Evolutionary conservation across 805 yeast genomes (phyloP).

Genomic region (Candida ipomoeae): DNA sequence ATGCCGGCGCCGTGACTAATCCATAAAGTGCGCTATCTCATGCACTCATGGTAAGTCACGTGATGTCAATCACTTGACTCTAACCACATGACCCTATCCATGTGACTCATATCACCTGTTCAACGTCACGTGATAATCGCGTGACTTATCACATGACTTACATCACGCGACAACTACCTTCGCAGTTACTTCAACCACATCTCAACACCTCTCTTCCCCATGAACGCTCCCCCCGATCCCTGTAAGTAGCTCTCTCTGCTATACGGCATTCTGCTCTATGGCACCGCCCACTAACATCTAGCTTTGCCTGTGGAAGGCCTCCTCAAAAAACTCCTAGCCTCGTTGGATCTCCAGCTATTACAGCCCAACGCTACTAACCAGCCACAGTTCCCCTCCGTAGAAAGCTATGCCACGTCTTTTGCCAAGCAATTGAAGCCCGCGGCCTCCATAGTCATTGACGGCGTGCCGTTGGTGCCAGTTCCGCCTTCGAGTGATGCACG

Average conservation of each 20-base stretch:
- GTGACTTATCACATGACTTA: no score
- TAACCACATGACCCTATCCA: no score
- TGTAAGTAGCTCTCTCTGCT: conserved; percentile 18
- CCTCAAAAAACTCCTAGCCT: conserved; percentile 29
- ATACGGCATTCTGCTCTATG: not conserved
- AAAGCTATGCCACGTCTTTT: conserved; percentile 40
- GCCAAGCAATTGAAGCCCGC: conserved; percentile 49
- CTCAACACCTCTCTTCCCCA: conserved; percentile 1
- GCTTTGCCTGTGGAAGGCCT: conserved; percentile 40
- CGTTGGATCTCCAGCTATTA: conserved; percentile 35
- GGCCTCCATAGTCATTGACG: conserved; percentile 55
- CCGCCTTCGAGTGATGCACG: conserved; percentile 28
- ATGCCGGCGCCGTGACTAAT: not conserved
- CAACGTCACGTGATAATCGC: no score
- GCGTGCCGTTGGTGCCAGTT: conserved; percentile 45
- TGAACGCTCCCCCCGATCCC: conserved; percentile 18
- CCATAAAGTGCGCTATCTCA: no score
- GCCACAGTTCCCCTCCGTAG: conserved; percentile 28
- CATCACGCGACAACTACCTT: not conserved
- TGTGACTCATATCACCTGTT: no score
- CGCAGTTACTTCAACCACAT: not conserved
- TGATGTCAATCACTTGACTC: no score
- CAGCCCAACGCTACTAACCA: conserved; percentile 13
- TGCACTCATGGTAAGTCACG: no score
- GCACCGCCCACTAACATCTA: conserved; percentile 11